These are phyloP conservation scores for Reutealis trisperma DNA, from an alignment of 345 rosid species.

Conservation along the genomic window DNA sequence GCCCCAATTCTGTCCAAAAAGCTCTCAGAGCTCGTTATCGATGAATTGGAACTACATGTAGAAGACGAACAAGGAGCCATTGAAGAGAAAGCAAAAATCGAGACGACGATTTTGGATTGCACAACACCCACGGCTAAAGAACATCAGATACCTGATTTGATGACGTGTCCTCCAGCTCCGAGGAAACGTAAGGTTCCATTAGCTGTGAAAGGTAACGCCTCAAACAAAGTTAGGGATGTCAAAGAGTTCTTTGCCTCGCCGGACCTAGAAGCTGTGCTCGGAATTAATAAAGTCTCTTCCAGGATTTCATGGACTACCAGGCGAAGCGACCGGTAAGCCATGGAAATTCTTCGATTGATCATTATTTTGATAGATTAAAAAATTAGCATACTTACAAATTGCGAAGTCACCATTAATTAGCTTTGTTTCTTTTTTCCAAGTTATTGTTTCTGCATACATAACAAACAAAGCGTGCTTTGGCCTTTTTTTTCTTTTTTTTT, in stretches of 20 bases:
- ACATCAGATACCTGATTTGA: slow-evolving; percentile 45
- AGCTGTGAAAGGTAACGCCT: background rate
- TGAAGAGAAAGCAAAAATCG: background rate
- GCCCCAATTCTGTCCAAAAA: background rate
- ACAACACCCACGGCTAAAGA: slow-evolving; percentile 61
- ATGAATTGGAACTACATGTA: background rate
- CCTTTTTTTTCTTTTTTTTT: too few relatives aligned
- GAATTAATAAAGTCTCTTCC: background rate
- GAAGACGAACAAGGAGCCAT: background rate
- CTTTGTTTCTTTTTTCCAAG: background rate
- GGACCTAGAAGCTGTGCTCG: background rate
- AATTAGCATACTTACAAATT: too few relatives aligned
- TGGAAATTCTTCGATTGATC: background rate
- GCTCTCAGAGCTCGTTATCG: background rate
- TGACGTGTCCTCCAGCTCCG: slow-evolving; percentile 75
- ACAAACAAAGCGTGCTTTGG: too few relatives aligned
- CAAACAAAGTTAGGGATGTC: background rate
- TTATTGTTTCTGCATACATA: background rate
- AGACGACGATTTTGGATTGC: background rate
- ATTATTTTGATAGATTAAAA: background rate
- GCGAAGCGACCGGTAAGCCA: background rate
- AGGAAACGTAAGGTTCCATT: slow-evolving; percentile 54
- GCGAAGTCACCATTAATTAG: too few relatives aligned
- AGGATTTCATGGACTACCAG: background rate
- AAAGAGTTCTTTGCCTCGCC: slow-evolving; percentile 38